These are phyloP conservation scores for Aspergillus steynii DNA, from an alignment of 495 filamentous ascomycete species.

Conservation along the genomic window DNA sequence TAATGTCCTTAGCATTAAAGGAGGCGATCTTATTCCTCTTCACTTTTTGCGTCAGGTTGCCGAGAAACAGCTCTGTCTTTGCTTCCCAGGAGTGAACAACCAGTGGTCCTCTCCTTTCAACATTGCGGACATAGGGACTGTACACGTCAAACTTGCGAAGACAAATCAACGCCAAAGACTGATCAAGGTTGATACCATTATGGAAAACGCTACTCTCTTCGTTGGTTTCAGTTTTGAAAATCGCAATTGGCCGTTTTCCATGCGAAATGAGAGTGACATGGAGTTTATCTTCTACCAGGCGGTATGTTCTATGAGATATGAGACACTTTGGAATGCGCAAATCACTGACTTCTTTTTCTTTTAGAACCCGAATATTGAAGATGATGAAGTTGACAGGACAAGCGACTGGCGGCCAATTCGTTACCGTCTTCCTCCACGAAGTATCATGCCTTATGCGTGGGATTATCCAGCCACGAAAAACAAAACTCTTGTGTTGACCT, in stretches of 20 bases:
- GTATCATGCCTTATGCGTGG: slow-evolving; percentile 99
- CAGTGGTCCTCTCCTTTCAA: slow-evolving; percentile 98
- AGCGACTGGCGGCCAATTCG: slow-evolving; percentile 86
- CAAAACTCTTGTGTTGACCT: slow-evolving; percentile 83
- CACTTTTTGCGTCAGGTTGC: slow-evolving; percentile 78
- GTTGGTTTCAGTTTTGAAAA: slow-evolving; percentile 85
- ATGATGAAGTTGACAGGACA: slow-evolving; percentile 72
- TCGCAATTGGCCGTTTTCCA: slow-evolving; percentile 96
- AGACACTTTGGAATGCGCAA: slow-evolving; percentile 13
- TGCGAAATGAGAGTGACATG: slow-evolving; percentile 94
- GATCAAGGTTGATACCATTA: slow-evolving; percentile 82
- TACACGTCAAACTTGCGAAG: slow-evolving; percentile 91
- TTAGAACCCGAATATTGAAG: slow-evolving; percentile 70
- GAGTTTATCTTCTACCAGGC: slow-evolving; percentile 96
- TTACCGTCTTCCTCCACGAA: slow-evolving; percentile 90
- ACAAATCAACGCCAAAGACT: slow-evolving; percentile 85
- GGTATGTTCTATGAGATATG: slow-evolving; percentile 35
- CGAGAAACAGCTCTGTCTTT: slow-evolving; percentile 86
- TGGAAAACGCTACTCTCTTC: slow-evolving; percentile 92
- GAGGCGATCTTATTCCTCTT: slow-evolving; percentile 75
- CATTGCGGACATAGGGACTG: slow-evolving; percentile 87
- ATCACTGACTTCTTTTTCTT: neutral
- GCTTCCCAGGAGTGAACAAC: slow-evolving; percentile 93
- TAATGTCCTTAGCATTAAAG: slow-evolving; percentile 71
- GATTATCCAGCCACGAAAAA: slow-evolving; percentile 97